Conservation (phyloP, 768 basidiomycete species). For the Trametes elegans region DNA sequence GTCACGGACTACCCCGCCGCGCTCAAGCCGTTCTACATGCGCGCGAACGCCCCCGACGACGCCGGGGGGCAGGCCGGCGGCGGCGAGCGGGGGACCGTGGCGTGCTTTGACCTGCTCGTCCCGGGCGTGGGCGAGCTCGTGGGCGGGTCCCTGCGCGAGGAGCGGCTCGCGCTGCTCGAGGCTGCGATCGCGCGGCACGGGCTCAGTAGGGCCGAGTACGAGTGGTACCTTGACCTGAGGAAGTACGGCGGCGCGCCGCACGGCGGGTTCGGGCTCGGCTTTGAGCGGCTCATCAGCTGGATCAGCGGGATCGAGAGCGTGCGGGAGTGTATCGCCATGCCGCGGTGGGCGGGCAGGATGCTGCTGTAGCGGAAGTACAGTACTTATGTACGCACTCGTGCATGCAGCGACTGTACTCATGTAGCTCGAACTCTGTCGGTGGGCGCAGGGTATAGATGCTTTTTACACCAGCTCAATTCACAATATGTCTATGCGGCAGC, state of each 20-base stretch:
- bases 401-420: too few species aligned
- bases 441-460: too few species aligned
- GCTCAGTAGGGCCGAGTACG: slow-evolving; percentile 42
- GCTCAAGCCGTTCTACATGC: slow-evolving; percentile 98
- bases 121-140: slow-evolving; percentile 87
- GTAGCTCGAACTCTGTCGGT: too few species aligned
- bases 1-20: slow-evolving; percentile 83
- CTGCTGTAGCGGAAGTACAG: slow-evolving; percentile 50
- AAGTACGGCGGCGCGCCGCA: slow-evolving; percentile 86
- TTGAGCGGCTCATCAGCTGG: slow-evolving; percentile 88
- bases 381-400: too few species aligned
- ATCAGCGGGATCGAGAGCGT: slow-evolving; percentile 86
- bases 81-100: slow-evolving; percentile 52
- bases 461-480: too few species aligned
- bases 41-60: slow-evolving; percentile 50
- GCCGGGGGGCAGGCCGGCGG: too few species aligned
- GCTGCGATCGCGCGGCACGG: slow-evolving; percentile 48
- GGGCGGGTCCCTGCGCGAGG: slow-evolving; percentile 89
- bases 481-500: too few species aligned
- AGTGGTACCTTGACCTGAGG: slow-evolving; percentile 84
- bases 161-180: slow-evolving; percentile 54
- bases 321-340: slow-evolving; percentile 91
- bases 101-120: slow-evolving; percentile 95
- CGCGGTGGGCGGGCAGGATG: slow-evolving; percentile 84
- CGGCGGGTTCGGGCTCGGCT: slow-evolving; percentile 95